These are phyloP conservation scores for Colletotrichum tropicicola DNA, from an alignment of 2,329 filamentous ascomycete genomes.

Conservation along the genomic window DNA sequence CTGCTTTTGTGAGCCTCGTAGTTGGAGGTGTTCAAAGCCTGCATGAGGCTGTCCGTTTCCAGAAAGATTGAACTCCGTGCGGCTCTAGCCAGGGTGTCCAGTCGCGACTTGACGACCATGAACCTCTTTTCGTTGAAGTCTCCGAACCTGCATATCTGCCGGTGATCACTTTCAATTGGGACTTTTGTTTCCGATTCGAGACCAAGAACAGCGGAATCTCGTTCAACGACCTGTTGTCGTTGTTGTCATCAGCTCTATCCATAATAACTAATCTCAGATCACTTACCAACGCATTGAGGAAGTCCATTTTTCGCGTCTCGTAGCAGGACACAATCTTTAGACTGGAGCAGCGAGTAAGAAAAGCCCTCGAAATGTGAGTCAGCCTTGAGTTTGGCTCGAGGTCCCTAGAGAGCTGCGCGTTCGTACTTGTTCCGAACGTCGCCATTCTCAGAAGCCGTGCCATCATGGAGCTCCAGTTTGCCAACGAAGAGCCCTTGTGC, in stretches of 20 bases:
- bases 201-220: constrained; percentile 18
- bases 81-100: neutral
- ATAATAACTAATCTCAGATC: neutral
- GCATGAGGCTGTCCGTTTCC: constrained; percentile 6
- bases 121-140: neutral
- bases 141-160: constrained; percentile 27
- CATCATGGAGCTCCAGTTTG: neutral
- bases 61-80: neutral
- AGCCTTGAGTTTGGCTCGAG: constrained; percentile 2
- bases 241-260: neutral
- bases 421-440: neutral
- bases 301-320: constrained; percentile 35
- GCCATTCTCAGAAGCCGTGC: neutral
- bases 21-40: constrained; percentile 6
- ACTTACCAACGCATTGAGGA: neutral
- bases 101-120: neutral
- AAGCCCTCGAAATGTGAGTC: neutral
- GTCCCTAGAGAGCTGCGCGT: neutral
- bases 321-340: constrained; percentile 37
- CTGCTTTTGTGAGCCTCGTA: constrained; percentile 21
- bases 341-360: neutral
- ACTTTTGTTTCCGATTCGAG: constrained; percentile 9
- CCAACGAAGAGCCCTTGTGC: neutral
- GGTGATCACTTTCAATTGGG: constrained; percentile 15
- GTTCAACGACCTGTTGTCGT: constrained; percentile 20